Evolutionary conservation across 1,139 yeast species (phyloP).

Genomic region (Blastobotrys raffinosifermentans): DNA sequence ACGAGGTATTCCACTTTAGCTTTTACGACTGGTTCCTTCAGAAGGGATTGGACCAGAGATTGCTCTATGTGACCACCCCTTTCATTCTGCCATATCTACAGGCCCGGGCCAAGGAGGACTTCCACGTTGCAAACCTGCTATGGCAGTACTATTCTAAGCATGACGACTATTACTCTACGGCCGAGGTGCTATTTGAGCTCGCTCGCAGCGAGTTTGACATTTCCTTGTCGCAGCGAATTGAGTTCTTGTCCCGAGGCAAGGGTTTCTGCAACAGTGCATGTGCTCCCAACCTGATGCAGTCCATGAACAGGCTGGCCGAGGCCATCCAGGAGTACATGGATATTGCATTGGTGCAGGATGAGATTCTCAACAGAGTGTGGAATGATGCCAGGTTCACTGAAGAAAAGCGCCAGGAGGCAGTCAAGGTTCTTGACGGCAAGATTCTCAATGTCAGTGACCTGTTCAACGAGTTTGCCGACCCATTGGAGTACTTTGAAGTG

Average conservation of each 20-base stretch:
- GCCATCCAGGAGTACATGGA: slow-evolving; percentile 76
- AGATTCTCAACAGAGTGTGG: slow-evolving; percentile 54
- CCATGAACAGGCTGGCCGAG: slow-evolving; percentile 61
- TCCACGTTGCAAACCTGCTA: slow-evolving; percentile 71
- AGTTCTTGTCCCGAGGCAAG: slow-evolving; percentile 83
- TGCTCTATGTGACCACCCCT: slow-evolving; percentile 76
- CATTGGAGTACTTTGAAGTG: slow-evolving; percentile 78
- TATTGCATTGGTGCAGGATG: slow-evolving; percentile 86
- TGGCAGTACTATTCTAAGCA: slow-evolving; percentile 89
- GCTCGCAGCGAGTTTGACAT: slow-evolving; percentile 72
- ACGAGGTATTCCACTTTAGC: slow-evolving; percentile 80
- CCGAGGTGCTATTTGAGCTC: slow-evolving; percentile 67
- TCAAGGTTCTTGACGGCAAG: slow-evolving; percentile 52
- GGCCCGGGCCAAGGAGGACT: slow-evolving; percentile 60
- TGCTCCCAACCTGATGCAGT: slow-evolving; percentile 68
- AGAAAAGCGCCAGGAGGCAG: slow-evolving; percentile 41
- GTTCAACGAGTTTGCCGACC: slow-evolving; percentile 82
- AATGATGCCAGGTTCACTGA: slow-evolving; percentile 53
- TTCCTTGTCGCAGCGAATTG: slow-evolving; percentile 68
- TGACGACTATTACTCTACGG: slow-evolving; percentile 75
- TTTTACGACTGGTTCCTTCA: slow-evolving; percentile 88
- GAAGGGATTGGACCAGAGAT: slow-evolving; percentile 69
- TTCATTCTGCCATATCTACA: slow-evolving; percentile 72
- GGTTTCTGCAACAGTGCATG: slow-evolving; percentile 87
- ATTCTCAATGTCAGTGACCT: slow-evolving; percentile 70